Conservation (phyloP, 139 green algal species). For the Haematococcus lacustris region DNA sequence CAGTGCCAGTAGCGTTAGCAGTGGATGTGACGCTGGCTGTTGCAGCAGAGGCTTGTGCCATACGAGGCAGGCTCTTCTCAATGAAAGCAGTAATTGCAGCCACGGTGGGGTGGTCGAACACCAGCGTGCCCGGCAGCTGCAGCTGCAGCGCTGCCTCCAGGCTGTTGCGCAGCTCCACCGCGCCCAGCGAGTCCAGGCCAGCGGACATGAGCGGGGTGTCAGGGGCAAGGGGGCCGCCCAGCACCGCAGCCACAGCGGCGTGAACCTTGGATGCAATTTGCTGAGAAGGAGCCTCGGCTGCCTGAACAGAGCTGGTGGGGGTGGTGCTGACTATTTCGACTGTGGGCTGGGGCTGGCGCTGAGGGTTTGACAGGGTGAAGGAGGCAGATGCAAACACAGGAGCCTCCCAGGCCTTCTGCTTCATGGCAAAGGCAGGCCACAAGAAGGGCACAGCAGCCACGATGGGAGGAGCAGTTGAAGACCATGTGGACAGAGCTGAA, state of each 20-base stretch:
- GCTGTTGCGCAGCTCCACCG: constrained; percentile 50
- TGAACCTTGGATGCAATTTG: background rate
- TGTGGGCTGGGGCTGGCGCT: too few relatives aligned
- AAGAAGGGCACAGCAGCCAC: constrained; percentile 37
- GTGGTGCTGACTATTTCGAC: background rate
- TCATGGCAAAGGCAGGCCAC: constrained; percentile 6
- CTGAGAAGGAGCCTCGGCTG: background rate
- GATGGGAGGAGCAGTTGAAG: background rate
- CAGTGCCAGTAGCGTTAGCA: too few relatives aligned
- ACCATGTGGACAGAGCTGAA: background rate
- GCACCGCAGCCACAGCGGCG: background rate
- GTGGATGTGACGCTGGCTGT: too few relatives aligned
- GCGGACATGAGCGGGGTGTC: constrained; percentile 48
- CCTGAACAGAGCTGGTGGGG: background rate
- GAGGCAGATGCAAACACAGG: background rate
- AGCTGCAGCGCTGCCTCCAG: constrained; percentile 43
- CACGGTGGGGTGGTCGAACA: constrained; percentile 70
- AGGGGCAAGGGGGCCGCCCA: constrained; percentile 27
- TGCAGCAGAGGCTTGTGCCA: too few relatives aligned
- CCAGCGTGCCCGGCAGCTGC: constrained; percentile 52
- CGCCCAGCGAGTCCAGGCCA: constrained; percentile 52
- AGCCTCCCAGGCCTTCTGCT: background rate
- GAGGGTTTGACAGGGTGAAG: too few relatives aligned
- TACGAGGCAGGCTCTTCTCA: background rate
- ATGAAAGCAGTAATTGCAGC: constrained; percentile 2